phyloP scores from a whole-genome alignment of 495 filamentous ascomycete species.

The Talaromyces wortmannii region DNA sequence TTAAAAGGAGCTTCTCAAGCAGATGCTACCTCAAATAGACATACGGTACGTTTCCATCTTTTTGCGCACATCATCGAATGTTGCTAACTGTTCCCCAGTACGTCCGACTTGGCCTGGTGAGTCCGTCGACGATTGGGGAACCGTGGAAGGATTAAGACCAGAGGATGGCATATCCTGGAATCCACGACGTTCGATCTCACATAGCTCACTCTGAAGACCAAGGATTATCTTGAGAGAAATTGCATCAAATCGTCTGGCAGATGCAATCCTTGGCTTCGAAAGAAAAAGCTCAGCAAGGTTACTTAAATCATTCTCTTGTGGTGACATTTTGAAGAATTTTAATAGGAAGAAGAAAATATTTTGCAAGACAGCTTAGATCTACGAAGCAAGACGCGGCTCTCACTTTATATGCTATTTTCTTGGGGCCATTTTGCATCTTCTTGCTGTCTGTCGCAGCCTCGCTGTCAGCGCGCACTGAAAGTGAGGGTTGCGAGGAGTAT shows the following conservation, averaged over 20 bases:
- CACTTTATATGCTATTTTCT: too few relatives aligned
- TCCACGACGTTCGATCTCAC: background rate
- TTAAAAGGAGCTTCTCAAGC: too few relatives aligned
- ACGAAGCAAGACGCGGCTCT: too few relatives aligned
- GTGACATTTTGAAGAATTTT: background rate
- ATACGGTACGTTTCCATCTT: background rate
- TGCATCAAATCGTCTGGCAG: background rate
- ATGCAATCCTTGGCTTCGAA: background rate
- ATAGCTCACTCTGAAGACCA: background rate
- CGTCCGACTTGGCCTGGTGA: background rate
- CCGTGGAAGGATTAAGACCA: too few relatives aligned
- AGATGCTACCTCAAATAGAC: too few relatives aligned
- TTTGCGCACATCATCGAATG: background rate
- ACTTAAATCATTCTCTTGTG: background rate
- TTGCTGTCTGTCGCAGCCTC: background rate
- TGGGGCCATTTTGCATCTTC: too few relatives aligned
- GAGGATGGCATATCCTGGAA: background rate
- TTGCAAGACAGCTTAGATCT: background rate
- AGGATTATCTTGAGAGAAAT: background rate
- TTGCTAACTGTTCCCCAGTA: background rate
- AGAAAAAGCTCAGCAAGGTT: background rate
- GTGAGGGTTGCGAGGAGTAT: background rate
- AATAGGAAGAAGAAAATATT: background rate
- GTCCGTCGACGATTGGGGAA: background rate
- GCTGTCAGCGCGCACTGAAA: background rate